A percentile compares a stretch with the other conserved stretches of the same genome.
Evolutionary conservation across 1,284 basidiomycete genomes (phyloP).

Genomic region (Takashimella tepidaria): DNA sequence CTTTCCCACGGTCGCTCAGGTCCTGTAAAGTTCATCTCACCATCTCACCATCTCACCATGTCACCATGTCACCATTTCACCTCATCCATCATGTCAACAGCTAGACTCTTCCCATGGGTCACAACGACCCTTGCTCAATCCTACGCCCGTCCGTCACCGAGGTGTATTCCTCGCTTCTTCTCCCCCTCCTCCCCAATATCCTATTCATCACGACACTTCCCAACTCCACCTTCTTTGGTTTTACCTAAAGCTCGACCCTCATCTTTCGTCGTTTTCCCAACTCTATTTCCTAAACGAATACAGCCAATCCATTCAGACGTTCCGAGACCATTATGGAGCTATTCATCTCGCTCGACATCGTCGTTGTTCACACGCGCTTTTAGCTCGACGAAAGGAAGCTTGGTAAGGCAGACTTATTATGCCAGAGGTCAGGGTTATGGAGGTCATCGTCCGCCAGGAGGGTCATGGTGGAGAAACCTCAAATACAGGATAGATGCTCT

Average conservation of each 20-base stretch:
- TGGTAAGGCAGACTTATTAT: slow-evolving; percentile 23
- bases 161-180: not conserved
- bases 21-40: too few species aligned
- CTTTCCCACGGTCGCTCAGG: not conserved
- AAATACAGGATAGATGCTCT: slow-evolving; percentile 25
- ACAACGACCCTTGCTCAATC: not conserved
- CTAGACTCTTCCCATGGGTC: not conserved
- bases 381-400: not conserved
- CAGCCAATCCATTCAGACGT: too few species aligned
- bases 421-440: slow-evolving; percentile 14
- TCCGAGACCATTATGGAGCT: not conserved
- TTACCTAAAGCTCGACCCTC: not conserved
- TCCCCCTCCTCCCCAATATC: not conserved
- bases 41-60: not conserved
- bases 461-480: slow-evolving; percentile 20
- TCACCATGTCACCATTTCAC: not conserved
- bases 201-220: not conserved
- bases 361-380: not conserved
- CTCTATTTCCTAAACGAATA: not conserved
- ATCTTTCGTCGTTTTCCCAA: too few species aligned
- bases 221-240: not conserved
- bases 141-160: too few species aligned
- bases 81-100: not conserved
- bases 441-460: slow-evolving; percentile 1
- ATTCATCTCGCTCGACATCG: not conserved